These are phyloP conservation scores for Coemansia sp. DNA, from an alignment of 192 early-diverging fungal species.

Conservation along the genomic window DNA sequence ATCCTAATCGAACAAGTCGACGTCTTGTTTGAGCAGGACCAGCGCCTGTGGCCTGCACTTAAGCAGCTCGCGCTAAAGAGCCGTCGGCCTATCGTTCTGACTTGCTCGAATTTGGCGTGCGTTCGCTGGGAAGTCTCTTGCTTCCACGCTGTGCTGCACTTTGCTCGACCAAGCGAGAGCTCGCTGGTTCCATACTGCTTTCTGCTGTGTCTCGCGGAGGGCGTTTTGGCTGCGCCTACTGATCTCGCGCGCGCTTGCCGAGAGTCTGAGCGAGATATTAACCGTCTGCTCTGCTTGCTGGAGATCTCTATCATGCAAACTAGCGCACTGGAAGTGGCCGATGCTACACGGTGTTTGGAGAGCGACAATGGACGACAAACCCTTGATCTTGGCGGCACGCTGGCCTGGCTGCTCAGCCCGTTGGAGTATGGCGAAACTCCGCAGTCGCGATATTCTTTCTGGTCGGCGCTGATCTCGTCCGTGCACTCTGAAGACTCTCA, in stretches of 20 bases:
- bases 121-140: constrained; percentile 37
- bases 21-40: constrained; percentile 79
- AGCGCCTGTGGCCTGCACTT: constrained; percentile 76
- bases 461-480: constrained; percentile 32
- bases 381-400: constrained; percentile 30
- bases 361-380: neutral
- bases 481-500: constrained; percentile 5
- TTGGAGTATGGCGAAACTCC: constrained; percentile 32
- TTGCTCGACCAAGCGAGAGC: constrained; percentile 31
- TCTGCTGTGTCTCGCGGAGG: constrained; percentile 43
- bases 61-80: constrained; percentile 68
- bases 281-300: constrained; percentile 34
- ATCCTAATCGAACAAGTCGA: constrained; percentile 87
- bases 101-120: constrained; percentile 60
- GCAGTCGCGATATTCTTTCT: constrained; percentile 37
- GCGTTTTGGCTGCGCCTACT: constrained; percentile 24
- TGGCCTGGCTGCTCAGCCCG: constrained; percentile 32
- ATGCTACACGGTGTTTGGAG: neutral
- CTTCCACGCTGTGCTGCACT: constrained; percentile 42
- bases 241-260: constrained; percentile 23
- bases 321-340: neutral
- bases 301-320: constrained; percentile 23
- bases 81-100: constrained; percentile 82
- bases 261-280: constrained; percentile 33
- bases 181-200: constrained; percentile 49